Evolutionary conservation across 352 stramenopile species (phyloP).

Genomic region (Pythium utonaiense): DNA sequence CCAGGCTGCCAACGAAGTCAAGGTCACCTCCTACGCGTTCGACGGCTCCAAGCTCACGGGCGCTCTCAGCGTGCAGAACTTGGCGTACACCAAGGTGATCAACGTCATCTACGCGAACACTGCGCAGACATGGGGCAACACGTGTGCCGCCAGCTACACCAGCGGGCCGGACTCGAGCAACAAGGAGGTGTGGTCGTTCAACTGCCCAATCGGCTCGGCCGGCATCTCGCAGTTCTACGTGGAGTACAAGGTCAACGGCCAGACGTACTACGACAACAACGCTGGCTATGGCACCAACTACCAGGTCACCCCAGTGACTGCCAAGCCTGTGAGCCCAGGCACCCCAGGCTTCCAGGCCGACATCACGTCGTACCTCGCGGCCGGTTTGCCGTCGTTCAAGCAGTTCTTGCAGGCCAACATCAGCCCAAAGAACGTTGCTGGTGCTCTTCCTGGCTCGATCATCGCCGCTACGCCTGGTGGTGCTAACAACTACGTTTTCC

Average conservation of each 20-base stretch:
- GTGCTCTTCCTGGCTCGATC: constrained; percentile 17
- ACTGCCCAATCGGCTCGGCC: constrained; percentile 13
- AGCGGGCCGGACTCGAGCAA: constrained; percentile 18
- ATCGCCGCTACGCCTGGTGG: constrained; percentile 10
- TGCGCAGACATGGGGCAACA: constrained; percentile 24
- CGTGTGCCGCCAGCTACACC: constrained; percentile 16
- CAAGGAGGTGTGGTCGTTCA: constrained; percentile 23
- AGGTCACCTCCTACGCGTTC: constrained; percentile 13
- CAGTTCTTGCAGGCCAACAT: constrained; percentile 22
- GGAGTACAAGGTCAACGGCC: constrained; percentile 25
- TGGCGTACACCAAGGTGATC: constrained; percentile 15
- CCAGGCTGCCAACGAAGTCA: constrained; percentile 21
- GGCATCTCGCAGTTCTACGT: constrained; percentile 27
- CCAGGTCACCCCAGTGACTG: constrained; percentile 5
- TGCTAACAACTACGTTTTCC: constrained; percentile 25
- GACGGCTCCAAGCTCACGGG: constrained; percentile 18
- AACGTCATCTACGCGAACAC: constrained; percentile 26
- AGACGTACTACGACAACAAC: constrained; percentile 29
- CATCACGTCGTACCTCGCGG: constrained; percentile 12
- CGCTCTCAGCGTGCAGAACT: constrained; percentile 12
- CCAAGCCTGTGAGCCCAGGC: background rate
- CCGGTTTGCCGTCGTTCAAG: constrained; percentile 14
- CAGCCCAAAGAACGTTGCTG: constrained; percentile 19
- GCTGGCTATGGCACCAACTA: constrained; percentile 18
- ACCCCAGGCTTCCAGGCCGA: constrained; percentile 20